Percentiles rank a stretch among this genome's conserved stretches.
phyloP scores from a whole-genome alignment of 371 early-diverging fungal species.

The Haplosporangium sp. region DNA sequence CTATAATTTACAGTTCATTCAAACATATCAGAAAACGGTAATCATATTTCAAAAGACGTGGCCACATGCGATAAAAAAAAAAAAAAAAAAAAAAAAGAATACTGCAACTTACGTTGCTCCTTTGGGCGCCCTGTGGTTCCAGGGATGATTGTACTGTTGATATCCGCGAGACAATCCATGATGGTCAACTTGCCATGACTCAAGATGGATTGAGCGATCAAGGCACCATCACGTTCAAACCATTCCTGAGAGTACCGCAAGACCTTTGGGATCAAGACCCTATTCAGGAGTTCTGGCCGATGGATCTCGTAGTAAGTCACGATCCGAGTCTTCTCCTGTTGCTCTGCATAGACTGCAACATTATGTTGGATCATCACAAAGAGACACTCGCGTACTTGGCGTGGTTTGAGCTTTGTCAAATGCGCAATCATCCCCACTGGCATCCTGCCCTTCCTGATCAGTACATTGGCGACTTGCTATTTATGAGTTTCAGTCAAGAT shows the following conservation, averaged over 20 bases:
- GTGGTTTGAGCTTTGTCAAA: conserved; percentile 50
- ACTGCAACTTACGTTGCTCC: conserved; percentile 12
- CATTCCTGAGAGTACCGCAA: conserved; percentile 67
- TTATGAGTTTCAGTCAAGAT: no score
- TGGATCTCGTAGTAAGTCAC: conserved; percentile 77
- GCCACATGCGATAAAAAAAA: neutral
- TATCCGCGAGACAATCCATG: conserved; percentile 32
- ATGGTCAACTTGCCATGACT: conserved; percentile 36
- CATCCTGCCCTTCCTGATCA: conserved; percentile 67
- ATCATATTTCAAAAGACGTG: neutral
- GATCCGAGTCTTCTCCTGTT: conserved; percentile 39
- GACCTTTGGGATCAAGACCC: conserved; percentile 77
- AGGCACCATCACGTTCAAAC: conserved; percentile 71
- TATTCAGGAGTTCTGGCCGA: conserved; percentile 64
- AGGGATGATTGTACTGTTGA: no score
- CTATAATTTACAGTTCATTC: conserved; percentile 44
- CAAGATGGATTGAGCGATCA: conserved; percentile 28
- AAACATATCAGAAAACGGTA: neutral
- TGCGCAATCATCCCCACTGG: conserved; percentile 55
- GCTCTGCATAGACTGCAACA: conserved; percentile 67
- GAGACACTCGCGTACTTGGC: conserved; percentile 67
- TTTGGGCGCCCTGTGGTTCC: neutral
- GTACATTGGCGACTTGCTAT: conserved; percentile 64
- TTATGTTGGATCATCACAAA: conserved; percentile 75
- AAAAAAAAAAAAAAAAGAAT: conserved; percentile 5